Evolutionary conservation across 495 filamentous ascomycete genomes (phyloP), one percentile per base, ranked within the genome.

Genomic region (Letharia lupina): DNA sequence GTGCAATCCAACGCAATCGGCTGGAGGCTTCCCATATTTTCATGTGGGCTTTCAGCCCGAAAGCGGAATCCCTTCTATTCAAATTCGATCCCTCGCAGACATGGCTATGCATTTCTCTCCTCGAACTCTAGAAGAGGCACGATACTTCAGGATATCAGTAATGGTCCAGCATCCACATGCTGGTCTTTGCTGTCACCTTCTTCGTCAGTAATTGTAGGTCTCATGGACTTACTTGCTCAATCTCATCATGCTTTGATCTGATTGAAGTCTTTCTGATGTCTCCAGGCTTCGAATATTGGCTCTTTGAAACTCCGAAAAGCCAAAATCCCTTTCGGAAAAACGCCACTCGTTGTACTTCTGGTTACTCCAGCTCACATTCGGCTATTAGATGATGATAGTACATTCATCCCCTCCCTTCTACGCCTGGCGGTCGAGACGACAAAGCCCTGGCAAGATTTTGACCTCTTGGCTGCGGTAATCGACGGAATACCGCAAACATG

Each of bases 381-480:
- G 31, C 44, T 73, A 20, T 45, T 71, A 15, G 60, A 71, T 41
- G 62, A 67, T 15, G 52, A 52, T 20, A 37, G 57, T 66, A 10
- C 20, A 31, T 69, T 69, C 18, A 67, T 70, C 20, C 63, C 64
- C 37, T 31, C 47, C 42, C 40, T 71, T 23, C 13, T 73, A 40
- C 31, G 50, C 23, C 52, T 64, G 42, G 52, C 37, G 33, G 64
- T 66, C 23, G 54, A 37, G 11, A 33, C 6, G n/a, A 39, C 58
- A n/a, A 42, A 52, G 15, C 23, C 37, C 11, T 62, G 65, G 56
- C 70, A 59, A 20, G 37, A 58, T 20, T 39, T 71, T 13, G 67
- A 73, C 52, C 60, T 73, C 16, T 18, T 73, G 41, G 67, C 65
- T 15, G 71, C 69, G 28, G 71, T 73, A 12, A 64, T 71, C 33